These are phyloP conservation scores for Neoarthrinium moseri DNA, from an alignment of 2,329 filamentous ascomycete genomes.

Conservation along the genomic window DNA sequence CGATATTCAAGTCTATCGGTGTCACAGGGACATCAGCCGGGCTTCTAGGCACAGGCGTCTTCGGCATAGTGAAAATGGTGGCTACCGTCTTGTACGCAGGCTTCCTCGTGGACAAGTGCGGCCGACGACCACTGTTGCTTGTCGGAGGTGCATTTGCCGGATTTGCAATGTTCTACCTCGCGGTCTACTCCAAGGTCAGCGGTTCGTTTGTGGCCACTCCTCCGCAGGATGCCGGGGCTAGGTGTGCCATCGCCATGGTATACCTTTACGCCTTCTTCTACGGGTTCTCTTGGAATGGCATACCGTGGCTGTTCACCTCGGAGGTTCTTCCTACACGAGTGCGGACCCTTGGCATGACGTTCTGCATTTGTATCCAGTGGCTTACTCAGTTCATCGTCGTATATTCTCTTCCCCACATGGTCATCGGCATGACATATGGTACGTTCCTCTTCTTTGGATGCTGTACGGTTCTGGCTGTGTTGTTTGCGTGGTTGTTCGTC, in stretches of 20 bases:
- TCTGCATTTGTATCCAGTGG: slow-evolving; percentile 22
- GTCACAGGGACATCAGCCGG: slow-evolving; percentile 42
- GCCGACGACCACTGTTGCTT: slow-evolving; percentile 18
- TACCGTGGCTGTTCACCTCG: slow-evolving; percentile 24
- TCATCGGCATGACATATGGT: slow-evolving; percentile 31
- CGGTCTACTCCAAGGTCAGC: slow-evolving; percentile 17
- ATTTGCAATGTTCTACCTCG: slow-evolving; percentile 21
- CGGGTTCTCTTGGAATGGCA: slow-evolving; percentile 22
- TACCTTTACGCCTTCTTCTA: slow-evolving; percentile 21
- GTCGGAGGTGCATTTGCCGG: slow-evolving; percentile 15
- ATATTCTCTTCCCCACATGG: slow-evolving; percentile 25
- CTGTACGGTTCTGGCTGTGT: slow-evolving; percentile 33
- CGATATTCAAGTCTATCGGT: slow-evolving; percentile 59
- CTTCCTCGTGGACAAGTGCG: slow-evolving; percentile 21
- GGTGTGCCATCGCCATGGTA: slow-evolving; percentile 17
- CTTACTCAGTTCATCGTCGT: slow-evolving; percentile 24
- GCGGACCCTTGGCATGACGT: slow-evolving; percentile 20
- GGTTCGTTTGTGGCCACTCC: slow-evolving; percentile 7
- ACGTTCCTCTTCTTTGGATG: slow-evolving; percentile 45
- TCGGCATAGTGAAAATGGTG: slow-evolving; percentile 72
- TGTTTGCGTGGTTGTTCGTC: slow-evolving; percentile 40
- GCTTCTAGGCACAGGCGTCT: slow-evolving; percentile 68
- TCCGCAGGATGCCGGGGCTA: slow-evolving; percentile 10
- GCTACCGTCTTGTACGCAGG: slow-evolving; percentile 57
- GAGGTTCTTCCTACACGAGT: slow-evolving; percentile 24